Evolutionary conservation across 805 yeast genomes (phyloP).

Genomic region (Clavispora fructus): DNA sequence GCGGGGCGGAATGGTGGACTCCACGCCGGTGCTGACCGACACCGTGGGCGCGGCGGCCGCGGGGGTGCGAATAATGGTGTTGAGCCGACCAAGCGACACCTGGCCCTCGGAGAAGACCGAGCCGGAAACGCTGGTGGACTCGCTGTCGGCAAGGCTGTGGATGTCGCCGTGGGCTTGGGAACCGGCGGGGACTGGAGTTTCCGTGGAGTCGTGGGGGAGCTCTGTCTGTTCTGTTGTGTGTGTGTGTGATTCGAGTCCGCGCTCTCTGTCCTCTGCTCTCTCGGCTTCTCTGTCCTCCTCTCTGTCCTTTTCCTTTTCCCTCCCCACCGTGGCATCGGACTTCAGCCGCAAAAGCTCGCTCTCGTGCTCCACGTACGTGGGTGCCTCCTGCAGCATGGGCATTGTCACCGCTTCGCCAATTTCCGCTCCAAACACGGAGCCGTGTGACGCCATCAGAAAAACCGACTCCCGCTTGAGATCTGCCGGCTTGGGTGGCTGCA

Average conservation of each 20-base stretch:
- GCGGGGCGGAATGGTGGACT: slow-evolving; percentile 34
- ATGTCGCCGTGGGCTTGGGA: slow-evolving; percentile 6
- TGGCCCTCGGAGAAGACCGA: slow-evolving; percentile 9
- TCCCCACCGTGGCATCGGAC: not conserved
- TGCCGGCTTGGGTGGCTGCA: not conserved
- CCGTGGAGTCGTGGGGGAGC: no score
- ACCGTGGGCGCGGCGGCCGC: slow-evolving; percentile 21
- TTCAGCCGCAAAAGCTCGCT: not conserved
- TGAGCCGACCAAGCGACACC: slow-evolving; percentile 17
- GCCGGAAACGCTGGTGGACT: slow-evolving; percentile 5
- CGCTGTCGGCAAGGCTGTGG: slow-evolving; percentile 4
- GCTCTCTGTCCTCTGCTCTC: slow-evolving; percentile 4
- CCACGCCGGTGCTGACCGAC: slow-evolving; percentile 30
- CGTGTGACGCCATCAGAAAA: slow-evolving; percentile 8
- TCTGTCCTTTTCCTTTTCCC: not conserved
- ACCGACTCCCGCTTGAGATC: slow-evolving; percentile 6
- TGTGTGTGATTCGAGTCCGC: not conserved
- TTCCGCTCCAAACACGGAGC: slow-evolving; percentile 16
- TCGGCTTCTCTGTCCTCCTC: not conserved
- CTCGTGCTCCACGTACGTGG: not conserved
- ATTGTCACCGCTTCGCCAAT: slow-evolving; percentile 18
- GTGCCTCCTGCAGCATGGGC: slow-evolving; percentile 3
- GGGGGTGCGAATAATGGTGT: slow-evolving; percentile 13
- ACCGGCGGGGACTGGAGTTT: no score
- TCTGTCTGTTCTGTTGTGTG: no score